A percentile compares a stretch with the other conserved stretches of the same genome.
These are phyloP conservation scores for Fusarium setosum DNA, from an alignment of 2,329 filamentous ascomycete genomes.

Conservation along the genomic window DNA sequence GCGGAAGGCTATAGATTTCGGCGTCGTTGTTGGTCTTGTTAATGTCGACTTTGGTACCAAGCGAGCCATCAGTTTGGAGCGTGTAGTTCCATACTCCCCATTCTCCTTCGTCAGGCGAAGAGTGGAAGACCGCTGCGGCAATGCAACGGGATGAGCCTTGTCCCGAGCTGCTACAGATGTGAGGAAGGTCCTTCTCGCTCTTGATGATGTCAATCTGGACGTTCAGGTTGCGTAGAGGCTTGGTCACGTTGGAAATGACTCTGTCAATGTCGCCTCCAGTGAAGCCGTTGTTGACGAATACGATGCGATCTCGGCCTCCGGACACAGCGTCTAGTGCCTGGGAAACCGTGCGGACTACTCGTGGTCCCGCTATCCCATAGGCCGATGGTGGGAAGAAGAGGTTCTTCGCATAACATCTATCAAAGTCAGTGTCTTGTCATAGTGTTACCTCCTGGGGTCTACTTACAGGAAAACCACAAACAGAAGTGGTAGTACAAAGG, in stretches of 20 bases:
- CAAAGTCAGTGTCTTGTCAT: not conserved
- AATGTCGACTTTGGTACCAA: conserved; percentile 70
- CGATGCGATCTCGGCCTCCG: not conserved
- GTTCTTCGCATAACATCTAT: conserved; percentile 1
- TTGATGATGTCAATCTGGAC: not conserved
- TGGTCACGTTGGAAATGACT: not conserved
- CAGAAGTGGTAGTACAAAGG: not conserved
- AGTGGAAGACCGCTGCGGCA: not conserved
- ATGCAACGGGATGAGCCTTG: not conserved
- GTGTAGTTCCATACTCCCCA: conserved; percentile 78
- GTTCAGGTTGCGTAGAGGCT: not conserved
- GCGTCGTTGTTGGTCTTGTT: conserved; percentile 72
- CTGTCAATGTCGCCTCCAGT: not conserved
- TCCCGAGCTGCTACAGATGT: not conserved
- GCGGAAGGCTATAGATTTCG: conserved; percentile 77
- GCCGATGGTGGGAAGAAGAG: not conserved
- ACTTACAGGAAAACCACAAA: not conserved
- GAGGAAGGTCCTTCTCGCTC: not conserved
- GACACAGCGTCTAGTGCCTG: not conserved
- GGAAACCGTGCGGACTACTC: not conserved
- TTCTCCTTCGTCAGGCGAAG: not conserved
- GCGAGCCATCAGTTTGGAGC: conserved; percentile 74
- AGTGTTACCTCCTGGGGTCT: not conserved
- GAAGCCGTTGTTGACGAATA: conserved; percentile 2
- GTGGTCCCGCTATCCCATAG: not conserved